phyloP scores from a whole-genome alignment of 176 grass and related monocot species.

The Oryza glumipatula region DNA sequence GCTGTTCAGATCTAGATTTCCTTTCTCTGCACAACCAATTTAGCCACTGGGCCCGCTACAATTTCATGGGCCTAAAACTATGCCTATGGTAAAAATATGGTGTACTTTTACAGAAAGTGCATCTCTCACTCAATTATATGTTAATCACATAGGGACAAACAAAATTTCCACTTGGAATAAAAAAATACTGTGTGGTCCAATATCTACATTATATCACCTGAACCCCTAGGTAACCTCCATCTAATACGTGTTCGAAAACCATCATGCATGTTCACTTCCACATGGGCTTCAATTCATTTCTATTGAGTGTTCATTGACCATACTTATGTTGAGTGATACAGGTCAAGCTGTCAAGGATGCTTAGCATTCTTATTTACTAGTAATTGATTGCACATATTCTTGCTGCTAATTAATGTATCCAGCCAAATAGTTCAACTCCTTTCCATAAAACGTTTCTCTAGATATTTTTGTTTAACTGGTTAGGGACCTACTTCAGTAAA shows the following conservation, averaged over 20 bases:
- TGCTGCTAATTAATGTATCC: background rate
- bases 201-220: background rate
- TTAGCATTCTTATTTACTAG: background rate
- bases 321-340: background rate
- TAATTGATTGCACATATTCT: background rate
- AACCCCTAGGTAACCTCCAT: background rate
- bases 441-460: background rate
- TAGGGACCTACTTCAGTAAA: background rate
- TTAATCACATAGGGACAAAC: background rate
- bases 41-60: background rate
- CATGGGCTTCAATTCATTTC: background rate
- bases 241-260: background rate
- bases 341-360: background rate
- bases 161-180: background rate
- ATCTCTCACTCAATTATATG: too few relatives aligned
- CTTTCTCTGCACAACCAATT: background rate
- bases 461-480: background rate
- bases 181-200: background rate
- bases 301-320: background rate
- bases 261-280: background rate
- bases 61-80: background rate
- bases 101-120: background rate
- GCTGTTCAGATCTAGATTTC: background rate
- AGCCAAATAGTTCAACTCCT: background rate
- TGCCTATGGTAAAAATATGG: background rate